These are phyloP conservation scores for Xylaria sp. DNA, from an alignment of 2,329 filamentous ascomycete genomes.

Conservation along the genomic window DNA sequence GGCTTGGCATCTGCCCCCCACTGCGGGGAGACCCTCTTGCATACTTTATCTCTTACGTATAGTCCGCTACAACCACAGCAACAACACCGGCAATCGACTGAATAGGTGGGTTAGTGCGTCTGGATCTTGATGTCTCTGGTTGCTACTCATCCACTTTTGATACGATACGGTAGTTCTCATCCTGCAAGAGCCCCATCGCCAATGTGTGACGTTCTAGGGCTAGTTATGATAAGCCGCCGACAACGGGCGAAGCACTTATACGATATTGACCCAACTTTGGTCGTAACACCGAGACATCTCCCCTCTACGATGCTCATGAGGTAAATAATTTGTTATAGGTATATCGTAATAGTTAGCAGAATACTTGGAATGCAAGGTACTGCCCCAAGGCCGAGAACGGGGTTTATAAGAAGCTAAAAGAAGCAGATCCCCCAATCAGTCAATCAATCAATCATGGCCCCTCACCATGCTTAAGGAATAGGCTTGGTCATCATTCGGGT, in stretches of 20 bases:
- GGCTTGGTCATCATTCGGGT: slow-evolving; percentile 9
- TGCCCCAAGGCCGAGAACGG: slow-evolving; percentile 41
- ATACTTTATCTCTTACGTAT: slow-evolving; percentile 28
- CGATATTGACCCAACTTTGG: slow-evolving; percentile 17
- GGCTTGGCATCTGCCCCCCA: background rate
- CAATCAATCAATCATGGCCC: slow-evolving; percentile 5
- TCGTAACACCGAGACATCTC: slow-evolving; percentile 41
- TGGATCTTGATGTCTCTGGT: slow-evolving; percentile 5
- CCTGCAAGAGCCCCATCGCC: background rate
- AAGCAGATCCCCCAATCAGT: slow-evolving; percentile 2
- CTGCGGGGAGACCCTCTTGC: slow-evolving; percentile 19
- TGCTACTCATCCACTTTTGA: slow-evolving; percentile 9
- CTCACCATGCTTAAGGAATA: slow-evolving; percentile 6
- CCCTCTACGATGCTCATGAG: slow-evolving; percentile 18
- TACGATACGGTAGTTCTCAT: background rate
- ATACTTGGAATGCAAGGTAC: slow-evolving; percentile 15
- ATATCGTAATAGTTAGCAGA: slow-evolving; percentile 26
- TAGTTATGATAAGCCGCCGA: slow-evolving; percentile 34
- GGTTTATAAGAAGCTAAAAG: slow-evolving; percentile 13
- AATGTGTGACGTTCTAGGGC: background rate
- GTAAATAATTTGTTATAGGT: slow-evolving; percentile 25
- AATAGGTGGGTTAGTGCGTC: background rate
- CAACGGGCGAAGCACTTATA: slow-evolving; percentile 35
- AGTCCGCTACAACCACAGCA: background rate
- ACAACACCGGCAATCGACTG: background rate